These are phyloP conservation scores for Blastobotrys peoriensis DNA, from an alignment of 805 yeast genomes.

Conservation along the genomic window DNA sequence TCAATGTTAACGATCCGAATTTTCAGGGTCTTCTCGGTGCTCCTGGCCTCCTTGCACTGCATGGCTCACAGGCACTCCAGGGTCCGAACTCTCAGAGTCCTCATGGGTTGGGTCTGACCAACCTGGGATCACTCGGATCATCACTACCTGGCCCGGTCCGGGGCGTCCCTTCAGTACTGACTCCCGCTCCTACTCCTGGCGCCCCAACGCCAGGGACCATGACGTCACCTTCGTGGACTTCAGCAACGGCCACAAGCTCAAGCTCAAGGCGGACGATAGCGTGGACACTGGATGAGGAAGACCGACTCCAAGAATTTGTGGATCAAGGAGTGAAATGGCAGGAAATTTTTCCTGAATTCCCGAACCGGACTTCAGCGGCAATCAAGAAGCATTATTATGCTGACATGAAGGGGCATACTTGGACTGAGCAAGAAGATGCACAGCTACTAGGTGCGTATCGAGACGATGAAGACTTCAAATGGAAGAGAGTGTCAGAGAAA, in stretches of 20 bases:
- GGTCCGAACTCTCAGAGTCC: no score
- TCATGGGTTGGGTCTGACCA: no score
- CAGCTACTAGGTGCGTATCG: slow-evolving; percentile 17
- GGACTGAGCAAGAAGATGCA: slow-evolving; percentile 25
- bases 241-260: background rate
- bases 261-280: slow-evolving; percentile 10
- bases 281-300: slow-evolving; percentile 19
- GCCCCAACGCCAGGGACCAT: no score
- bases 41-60: no score
- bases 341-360: slow-evolving; percentile 23
- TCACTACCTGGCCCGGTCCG: no score
- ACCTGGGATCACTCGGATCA: no score
- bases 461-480: slow-evolving; percentile 22
- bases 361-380: slow-evolving; percentile 27
- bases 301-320: slow-evolving; percentile 20
- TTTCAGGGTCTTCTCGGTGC: no score
- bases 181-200: no score
- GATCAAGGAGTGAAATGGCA: slow-evolving; percentile 25
- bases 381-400: slow-evolving; percentile 29
- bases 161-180: no score
- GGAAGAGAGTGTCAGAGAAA: slow-evolving; percentile 24
- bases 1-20: no score
- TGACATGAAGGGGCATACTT: slow-evolving; percentile 26
- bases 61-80: no score
- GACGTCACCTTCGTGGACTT: no score